Conservation (phyloP, 176 grass and related monocot species). For the Secale cereale region DNA sequence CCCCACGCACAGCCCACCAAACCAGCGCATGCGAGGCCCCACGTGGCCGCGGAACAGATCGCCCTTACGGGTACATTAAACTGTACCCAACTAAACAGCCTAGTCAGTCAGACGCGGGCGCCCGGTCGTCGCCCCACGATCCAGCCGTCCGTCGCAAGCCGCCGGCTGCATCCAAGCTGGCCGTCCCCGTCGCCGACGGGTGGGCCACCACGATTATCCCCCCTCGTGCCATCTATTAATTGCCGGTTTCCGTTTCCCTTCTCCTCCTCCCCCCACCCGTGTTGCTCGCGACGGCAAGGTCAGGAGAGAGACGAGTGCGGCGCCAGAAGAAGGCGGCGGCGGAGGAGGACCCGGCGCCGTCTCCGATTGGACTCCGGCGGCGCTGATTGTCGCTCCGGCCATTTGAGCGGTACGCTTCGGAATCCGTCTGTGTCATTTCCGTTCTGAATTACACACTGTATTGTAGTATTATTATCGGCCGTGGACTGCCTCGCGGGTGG, state of each 20-base stretch:
- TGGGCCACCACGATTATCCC: neutral
- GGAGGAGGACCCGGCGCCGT: neutral
- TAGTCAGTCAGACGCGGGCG: neutral
- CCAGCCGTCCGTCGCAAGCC: neutral
- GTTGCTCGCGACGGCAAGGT: conserved; percentile 2
- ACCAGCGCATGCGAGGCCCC: conserved; percentile 9
- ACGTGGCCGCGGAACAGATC: neutral
- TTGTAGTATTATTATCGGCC: neutral
- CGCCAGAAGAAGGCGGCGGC: neutral
- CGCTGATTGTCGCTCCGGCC: neutral
- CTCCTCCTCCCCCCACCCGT: neutral
- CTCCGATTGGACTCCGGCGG: neutral
- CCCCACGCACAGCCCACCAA: conserved; percentile 8
- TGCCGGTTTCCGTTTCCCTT: neutral
- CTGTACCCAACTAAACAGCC: neutral
- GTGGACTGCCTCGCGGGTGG: neutral
- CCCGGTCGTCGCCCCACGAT: neutral
- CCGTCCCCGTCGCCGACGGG: conserved; percentile 3
- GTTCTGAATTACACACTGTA: neutral
- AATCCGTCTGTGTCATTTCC: neutral
- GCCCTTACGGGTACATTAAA: neutral
- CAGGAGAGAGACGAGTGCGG: neutral
- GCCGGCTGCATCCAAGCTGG: conserved; percentile 12
- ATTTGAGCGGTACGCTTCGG: conserved; percentile 20
- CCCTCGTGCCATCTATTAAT: neutral